Base-by-base conservation (phyloP, 441 rosid genomes). In the Raphanus hybrid region DNA sequence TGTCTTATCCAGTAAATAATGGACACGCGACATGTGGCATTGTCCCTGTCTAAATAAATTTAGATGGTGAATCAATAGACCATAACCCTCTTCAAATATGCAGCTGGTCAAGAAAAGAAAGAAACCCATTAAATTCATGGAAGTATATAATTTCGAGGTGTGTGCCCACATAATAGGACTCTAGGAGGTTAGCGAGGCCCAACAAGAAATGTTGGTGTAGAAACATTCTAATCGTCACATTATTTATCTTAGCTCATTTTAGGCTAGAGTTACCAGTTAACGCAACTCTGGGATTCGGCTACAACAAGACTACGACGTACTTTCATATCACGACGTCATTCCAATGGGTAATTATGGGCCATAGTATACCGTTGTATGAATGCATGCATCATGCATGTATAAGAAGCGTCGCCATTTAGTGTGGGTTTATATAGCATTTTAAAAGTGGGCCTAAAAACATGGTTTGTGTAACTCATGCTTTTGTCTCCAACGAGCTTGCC, bases 11-110 rank as follows among this genome's bases (percentile, higher is more conserved):
- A 54, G 59, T 16, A 54, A 54, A 16, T 54, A 11, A 54, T 54
- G 59, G 59, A 54, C 59, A 54, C 4, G 59, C 59, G 59, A 54
- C 59, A 16, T 54, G 59, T 54, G 23, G 59, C 10, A 54, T 54
- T 54, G 59, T 54, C 59, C 26, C 6, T 54, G 7, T 54, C 59
- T 54, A 16, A 54, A 54, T 54, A 54, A 54, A 54, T 54, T 54
- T 54, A 54, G 59, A 54, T 16, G 59, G 59, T 54, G 59, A 54
- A 54, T 54, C 59, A 54, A 52, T 54, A 54, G 59, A 54, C 59
- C 59, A 54, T 23, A 23, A 23, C 59, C 59, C 23, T 54, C 59
- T 15, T 54, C 23, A 54, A 54, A 54, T 54, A 10, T 16, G 59
- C 59, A 54, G 20, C 20, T 50, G 57, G 57, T 50, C 15, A 14